Percentiles rank a stretch among this genome's conserved stretches.
These are phyloP conservation scores for Leucaena leucocephala DNA, from an alignment of 306 rosid species.

Conservation along the genomic window DNA sequence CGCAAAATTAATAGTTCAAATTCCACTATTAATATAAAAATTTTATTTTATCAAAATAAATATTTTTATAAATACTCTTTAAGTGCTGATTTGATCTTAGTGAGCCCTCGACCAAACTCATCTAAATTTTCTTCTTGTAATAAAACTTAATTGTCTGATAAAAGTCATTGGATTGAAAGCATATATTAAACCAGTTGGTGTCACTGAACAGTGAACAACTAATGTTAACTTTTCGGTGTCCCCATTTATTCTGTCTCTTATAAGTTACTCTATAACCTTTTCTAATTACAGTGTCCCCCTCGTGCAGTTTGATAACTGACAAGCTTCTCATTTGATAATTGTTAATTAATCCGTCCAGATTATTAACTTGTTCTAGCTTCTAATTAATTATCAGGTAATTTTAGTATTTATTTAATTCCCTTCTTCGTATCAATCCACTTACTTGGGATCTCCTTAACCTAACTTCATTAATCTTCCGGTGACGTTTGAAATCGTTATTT, in stretches of 20 bases:
- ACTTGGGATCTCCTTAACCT: neutral
- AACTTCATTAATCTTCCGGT: conserved; percentile 11
- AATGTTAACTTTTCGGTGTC: neutral
- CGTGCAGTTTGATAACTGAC: conserved; percentile 5
- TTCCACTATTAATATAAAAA: too few species aligned
- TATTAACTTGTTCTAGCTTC: neutral
- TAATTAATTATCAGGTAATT: neutral
- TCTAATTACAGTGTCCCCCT: neutral
- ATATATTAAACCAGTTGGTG: neutral
- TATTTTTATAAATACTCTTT: too few species aligned
- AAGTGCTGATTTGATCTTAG: too few species aligned
- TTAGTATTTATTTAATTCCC: neutral
- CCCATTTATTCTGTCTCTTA: conserved; percentile 8
- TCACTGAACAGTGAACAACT: neutral
- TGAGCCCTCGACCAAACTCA: too few species aligned
- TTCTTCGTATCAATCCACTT: neutral
- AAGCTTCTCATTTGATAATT: conserved; percentile 4
- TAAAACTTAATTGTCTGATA: too few species aligned
- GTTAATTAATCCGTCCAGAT: neutral
- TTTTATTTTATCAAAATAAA: too few species aligned
- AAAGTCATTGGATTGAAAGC: neutral
- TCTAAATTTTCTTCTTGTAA: too few species aligned
- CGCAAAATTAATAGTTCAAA: too few species aligned
- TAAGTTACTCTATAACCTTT: conserved; percentile 5
- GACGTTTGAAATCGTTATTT: neutral